These are phyloP conservation scores for Blastosporella zonata DNA, from an alignment of 1,284 basidiomycete species.

Conservation along the genomic window DNA sequence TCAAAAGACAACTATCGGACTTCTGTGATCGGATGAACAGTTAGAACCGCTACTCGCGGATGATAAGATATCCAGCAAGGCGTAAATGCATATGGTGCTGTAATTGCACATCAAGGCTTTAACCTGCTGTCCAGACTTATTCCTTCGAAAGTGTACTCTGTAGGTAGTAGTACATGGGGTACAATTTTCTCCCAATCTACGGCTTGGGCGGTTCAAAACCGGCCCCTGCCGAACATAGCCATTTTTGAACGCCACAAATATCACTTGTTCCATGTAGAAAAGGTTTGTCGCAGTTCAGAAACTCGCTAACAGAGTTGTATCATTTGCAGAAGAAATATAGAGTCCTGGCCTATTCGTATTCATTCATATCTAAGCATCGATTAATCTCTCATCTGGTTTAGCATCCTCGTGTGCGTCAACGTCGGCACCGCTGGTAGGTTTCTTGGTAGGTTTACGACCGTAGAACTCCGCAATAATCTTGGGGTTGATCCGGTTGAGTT, in stretches of 20 bases:
- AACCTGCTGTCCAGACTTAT: not conserved
- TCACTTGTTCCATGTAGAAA: constrained; percentile 2
- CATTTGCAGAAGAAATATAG: constrained; percentile 7
- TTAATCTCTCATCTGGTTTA: constrained; percentile 49
- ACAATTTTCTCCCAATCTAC: not conserved
- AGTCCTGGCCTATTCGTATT: constrained; percentile 13
- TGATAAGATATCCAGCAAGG: not conserved
- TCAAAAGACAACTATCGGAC: constrained; percentile 4
- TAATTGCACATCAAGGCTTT: not conserved
- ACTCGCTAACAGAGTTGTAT: constrained; percentile 1
- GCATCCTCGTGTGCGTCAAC: constrained; percentile 42
- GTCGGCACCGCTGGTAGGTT: constrained; percentile 50
- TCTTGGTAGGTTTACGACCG: constrained; percentile 71
- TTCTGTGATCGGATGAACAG: not conserved
- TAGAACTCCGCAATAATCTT: constrained; percentile 89
- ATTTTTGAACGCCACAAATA: constrained; percentile 9
- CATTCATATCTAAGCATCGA: constrained; percentile 40
- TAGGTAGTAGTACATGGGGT: no score
- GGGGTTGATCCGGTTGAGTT: constrained; percentile 93
- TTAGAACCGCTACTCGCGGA: not conserved
- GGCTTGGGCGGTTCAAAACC: not conserved
- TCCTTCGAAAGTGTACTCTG: not conserved
- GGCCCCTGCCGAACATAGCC: not conserved
- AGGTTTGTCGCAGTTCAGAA: constrained; percentile 2
- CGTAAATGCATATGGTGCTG: not conserved